These are phyloP conservation scores for Gnaphalium uliginosum DNA, from an alignment of 129 eudicot genomes.

Conservation along the genomic window DNA sequence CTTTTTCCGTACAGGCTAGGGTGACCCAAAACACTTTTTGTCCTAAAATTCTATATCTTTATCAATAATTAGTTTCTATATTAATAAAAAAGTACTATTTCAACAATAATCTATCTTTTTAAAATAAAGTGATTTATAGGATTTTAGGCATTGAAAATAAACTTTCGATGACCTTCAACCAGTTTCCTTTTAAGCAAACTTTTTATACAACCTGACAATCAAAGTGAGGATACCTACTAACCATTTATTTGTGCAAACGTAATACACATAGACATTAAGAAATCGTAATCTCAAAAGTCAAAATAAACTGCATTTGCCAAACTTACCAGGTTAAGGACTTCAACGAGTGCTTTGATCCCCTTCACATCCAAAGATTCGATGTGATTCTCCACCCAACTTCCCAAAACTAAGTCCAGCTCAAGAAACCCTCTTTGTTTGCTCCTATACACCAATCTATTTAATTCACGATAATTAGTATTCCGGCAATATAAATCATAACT, in stretches of 20 bases:
- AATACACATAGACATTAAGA: not conserved
- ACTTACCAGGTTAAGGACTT: slow-evolving; percentile 81
- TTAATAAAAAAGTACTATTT: too few relatives aligned
- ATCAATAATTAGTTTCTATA: not conserved
- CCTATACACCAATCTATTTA: slow-evolving; percentile 77
- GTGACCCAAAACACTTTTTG: not conserved
- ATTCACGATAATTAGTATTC: slow-evolving; percentile 1
- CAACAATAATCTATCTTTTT: too few relatives aligned
- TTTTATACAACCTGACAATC: not conserved
- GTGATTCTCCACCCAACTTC: slow-evolving; percentile 88
- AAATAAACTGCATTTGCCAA: not conserved
- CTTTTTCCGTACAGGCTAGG: not conserved
- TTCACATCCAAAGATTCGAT: slow-evolving; percentile 70
- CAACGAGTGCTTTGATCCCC: slow-evolving; percentile 71
- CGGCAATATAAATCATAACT: not conserved
- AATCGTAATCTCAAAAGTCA: not conserved
- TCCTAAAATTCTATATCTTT: not conserved
- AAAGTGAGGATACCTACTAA: not conserved
- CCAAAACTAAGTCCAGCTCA: slow-evolving; percentile 87
- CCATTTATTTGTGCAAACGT: not conserved
- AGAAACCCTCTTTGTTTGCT: slow-evolving; percentile 95
- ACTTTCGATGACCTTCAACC: not conserved
- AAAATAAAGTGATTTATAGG: not conserved
- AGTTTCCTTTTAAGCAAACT: not conserved
- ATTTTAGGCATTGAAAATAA: not conserved